phyloP scores from a whole-genome alignment of 768 basidiomycete genomes.

The Suillus luteus region DNA sequence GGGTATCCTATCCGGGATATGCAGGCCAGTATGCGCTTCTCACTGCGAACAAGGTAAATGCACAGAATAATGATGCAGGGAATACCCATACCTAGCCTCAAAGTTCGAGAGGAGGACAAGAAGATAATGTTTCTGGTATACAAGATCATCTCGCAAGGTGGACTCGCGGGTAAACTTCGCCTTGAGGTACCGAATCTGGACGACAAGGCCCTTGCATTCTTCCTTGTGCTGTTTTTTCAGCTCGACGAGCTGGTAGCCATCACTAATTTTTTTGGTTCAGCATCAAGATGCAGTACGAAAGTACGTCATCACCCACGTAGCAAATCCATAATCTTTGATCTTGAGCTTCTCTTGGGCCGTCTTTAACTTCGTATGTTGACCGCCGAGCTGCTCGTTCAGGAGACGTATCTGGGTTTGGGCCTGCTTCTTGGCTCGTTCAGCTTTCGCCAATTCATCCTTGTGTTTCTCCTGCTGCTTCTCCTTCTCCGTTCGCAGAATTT shows the following conservation, averaged over 20 bases:
- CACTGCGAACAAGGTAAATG: conserved; percentile 41
- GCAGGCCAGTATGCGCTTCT: conserved; percentile 70
- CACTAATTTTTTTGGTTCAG: conserved; percentile 36
- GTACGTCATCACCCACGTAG: conserved; percentile 45
- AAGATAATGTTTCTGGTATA: conserved; percentile 89
- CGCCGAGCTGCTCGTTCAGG: conserved; percentile 65
- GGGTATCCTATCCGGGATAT: conserved; percentile 75
- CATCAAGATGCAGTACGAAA: conserved; percentile 8
- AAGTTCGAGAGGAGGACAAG: conserved; percentile 68
- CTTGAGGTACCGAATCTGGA: conserved; percentile 91
- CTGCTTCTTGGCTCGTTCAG: conserved; percentile 71
- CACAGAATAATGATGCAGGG: conserved; percentile 13
- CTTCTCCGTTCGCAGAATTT: conserved; percentile 64
- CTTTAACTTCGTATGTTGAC: conserved; percentile 42
- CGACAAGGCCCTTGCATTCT: conserved; percentile 88
- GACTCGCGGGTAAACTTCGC: conserved; percentile 88
- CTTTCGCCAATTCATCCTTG: conserved; percentile 54
- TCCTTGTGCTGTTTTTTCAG: conserved; percentile 72
- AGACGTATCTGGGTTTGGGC: conserved; percentile 63
- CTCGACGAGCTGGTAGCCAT: conserved; percentile 52
- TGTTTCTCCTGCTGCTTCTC: conserved; percentile 58
- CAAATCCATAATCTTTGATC: conserved; percentile 59
- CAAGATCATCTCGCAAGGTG: conserved; percentile 70
- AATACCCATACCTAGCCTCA: conserved; percentile 60
- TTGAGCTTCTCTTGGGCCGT: conserved; percentile 49